Conservation (phyloP, 2,329 filamentous ascomycete species). For the Blumeriella jaapii region DNA sequence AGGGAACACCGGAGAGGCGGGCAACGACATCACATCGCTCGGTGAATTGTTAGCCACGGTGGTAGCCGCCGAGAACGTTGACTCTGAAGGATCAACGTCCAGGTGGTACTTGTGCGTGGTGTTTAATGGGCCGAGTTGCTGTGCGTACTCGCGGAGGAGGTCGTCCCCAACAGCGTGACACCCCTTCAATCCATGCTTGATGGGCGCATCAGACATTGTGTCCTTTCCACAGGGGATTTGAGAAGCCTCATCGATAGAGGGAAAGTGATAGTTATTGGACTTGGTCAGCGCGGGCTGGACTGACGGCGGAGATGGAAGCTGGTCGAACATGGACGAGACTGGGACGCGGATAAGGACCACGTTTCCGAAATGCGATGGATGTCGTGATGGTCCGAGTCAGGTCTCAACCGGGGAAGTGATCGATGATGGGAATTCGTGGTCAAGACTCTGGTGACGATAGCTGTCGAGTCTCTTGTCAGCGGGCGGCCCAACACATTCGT, state of each 20-base stretch:
- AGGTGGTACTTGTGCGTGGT: constrained; percentile 25
- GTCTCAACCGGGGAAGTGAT: neutral
- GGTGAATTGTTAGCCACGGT: constrained; percentile 21
- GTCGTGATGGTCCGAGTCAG: too few relatives aligned
- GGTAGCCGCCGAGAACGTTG: constrained; percentile 22
- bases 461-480: too few relatives aligned
- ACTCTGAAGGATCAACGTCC: constrained; percentile 22
- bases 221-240: constrained; percentile 7
- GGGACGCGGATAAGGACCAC: too few relatives aligned
- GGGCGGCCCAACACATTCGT: too few relatives aligned
- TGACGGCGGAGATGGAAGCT: constrained; percentile 35
- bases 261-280: constrained; percentile 15
- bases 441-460: too few relatives aligned
- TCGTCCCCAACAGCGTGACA: constrained; percentile 28
- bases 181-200: constrained; percentile 21
- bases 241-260: constrained; percentile 21
- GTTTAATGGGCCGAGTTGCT: constrained; percentile 32
- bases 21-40: constrained; percentile 20
- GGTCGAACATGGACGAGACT: constrained; percentile 28
- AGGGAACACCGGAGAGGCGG: constrained; percentile 21
- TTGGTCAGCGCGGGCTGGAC: constrained; percentile 41
- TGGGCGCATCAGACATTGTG: constrained; percentile 13
- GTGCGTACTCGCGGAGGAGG: constrained; percentile 33
- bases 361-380: too few relatives aligned
- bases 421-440: constrained; percentile 7